Evolutionary conservation across 176 grass and related monocot species (phyloP).

Genomic region (Chloris gayana): DNA sequence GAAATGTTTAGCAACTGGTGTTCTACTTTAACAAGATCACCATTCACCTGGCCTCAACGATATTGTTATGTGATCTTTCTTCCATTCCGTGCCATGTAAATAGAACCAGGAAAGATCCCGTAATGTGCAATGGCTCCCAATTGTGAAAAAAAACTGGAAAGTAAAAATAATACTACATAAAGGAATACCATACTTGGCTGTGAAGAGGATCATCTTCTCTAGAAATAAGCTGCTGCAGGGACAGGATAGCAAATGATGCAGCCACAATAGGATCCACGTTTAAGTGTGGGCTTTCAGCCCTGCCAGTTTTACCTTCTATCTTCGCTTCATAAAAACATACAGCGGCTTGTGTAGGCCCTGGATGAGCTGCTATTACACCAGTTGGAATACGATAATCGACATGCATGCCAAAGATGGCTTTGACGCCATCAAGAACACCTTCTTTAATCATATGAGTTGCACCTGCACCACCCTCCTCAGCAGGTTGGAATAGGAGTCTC

Average conservation of each 20-base stretch:
- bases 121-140: neutral
- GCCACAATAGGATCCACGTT: slow-evolving; percentile 72
- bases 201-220: slow-evolving; percentile 91
- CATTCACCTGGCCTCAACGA: neutral
- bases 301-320: slow-evolving; percentile 86
- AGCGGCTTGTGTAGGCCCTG: slow-evolving; percentile 79
- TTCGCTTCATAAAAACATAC: slow-evolving; percentile 72
- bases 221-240: slow-evolving; percentile 76
- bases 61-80: neutral
- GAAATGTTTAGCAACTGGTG: neutral
- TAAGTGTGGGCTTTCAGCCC: slow-evolving; percentile 80
- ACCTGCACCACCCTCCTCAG: slow-evolving; percentile 92
- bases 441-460: slow-evolving; percentile 86
- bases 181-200: slow-evolving; percentile 66
- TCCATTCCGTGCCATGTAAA: neutral
- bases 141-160: neutral
- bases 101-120: neutral
- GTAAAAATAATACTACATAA: neutral
- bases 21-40: neutral
- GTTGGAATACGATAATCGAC: slow-evolving; percentile 57
- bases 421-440: slow-evolving; percentile 62
- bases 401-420: slow-evolving; percentile 92
- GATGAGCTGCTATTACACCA: slow-evolving; percentile 50
- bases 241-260: slow-evolving; percentile 64
- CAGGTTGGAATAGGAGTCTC: slow-evolving; percentile 93